Conservation (phyloP, 2,329 filamentous ascomycete genomes). For the Aureobasidium lini region DNA sequence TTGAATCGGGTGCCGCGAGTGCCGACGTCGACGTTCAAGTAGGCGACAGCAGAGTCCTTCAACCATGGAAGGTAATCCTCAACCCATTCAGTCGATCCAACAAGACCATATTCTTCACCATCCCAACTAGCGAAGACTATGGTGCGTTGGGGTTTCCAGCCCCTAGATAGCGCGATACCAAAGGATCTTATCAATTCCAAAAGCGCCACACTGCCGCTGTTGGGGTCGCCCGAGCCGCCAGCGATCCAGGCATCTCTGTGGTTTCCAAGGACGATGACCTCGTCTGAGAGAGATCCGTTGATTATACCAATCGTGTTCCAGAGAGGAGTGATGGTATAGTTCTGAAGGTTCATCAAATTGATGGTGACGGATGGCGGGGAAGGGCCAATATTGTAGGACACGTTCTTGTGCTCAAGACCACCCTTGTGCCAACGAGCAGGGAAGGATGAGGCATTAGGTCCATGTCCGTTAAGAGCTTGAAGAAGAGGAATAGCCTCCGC, state of each 20-base stretch:
- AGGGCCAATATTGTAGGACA: slow-evolving; percentile 79
- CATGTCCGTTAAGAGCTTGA: slow-evolving; percentile 83
- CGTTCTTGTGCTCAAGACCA: slow-evolving; percentile 70
- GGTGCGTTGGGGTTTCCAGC: slow-evolving; percentile 81
- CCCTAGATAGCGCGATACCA: slow-evolving; percentile 60
- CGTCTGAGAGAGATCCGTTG: slow-evolving; percentile 76
- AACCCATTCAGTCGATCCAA: slow-evolving; percentile 89
- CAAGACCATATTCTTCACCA: slow-evolving; percentile 70
- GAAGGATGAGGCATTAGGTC: slow-evolving; percentile 68
- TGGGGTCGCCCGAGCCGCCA: slow-evolving; percentile 76
- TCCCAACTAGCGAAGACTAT: slow-evolving; percentile 75
- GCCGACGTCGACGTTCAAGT: slow-evolving; percentile 79
- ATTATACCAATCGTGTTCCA: slow-evolving; percentile 83
- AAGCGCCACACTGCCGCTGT: slow-evolving; percentile 70
- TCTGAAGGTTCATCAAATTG: slow-evolving; percentile 43
- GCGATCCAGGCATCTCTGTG: slow-evolving; percentile 87
- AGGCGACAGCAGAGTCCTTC: slow-evolving; percentile 63
- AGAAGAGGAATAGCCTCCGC: slow-evolving; percentile 77
- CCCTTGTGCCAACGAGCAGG: slow-evolving; percentile 64
- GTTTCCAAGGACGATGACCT: slow-evolving; percentile 86
- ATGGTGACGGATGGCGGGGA: slow-evolving; percentile 59
- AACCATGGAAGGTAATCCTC: slow-evolving; percentile 85
- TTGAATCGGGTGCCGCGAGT: slow-evolving; percentile 57
- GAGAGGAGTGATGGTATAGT: slow-evolving; percentile 43
- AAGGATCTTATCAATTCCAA: slow-evolving; percentile 74